Conservation (phyloP, 441 rosid genomes). For the Aleurites moluccanus region DNA sequence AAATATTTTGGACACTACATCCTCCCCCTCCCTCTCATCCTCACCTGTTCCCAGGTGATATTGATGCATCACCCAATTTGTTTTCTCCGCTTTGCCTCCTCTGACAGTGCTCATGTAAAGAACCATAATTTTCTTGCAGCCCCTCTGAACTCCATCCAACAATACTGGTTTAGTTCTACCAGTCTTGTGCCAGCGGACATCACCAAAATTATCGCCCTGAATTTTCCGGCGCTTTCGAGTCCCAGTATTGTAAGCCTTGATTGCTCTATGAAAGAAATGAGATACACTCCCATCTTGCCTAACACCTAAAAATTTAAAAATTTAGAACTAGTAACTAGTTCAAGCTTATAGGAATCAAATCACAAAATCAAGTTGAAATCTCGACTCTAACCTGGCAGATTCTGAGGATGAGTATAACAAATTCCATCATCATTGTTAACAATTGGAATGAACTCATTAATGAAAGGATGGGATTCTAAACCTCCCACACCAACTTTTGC, state of each 20-base stretch:
- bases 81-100: slow-evolving; percentile 79
- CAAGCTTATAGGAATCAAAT: slow-evolving; percentile 4
- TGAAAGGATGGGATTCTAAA: slow-evolving; percentile 63
- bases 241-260: slow-evolving; percentile 92
- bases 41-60: slow-evolving; percentile 87
- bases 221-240: slow-evolving; percentile 93
- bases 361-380: slow-evolving; percentile 13
- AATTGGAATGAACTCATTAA: slow-evolving; percentile 78
- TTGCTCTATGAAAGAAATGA: slow-evolving; percentile 86
- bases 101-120: slow-evolving; percentile 48
- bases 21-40: slow-evolving; percentile 81
- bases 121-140: slow-evolving; percentile 93
- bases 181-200: slow-evolving; percentile 97
- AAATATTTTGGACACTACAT: slow-evolving; percentile 78
- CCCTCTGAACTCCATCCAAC: slow-evolving; percentile 72
- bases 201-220: slow-evolving; percentile 72
- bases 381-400: slow-evolving; percentile 67
- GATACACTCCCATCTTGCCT: slow-evolving; percentile 72
- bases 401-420: slow-evolving; percentile 94
- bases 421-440: slow-evolving; percentile 84
- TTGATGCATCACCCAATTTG: slow-evolving; percentile 98
- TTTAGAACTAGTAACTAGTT: slow-evolving; percentile 4
- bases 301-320: slow-evolving; percentile 47
- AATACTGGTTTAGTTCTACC: slow-evolving; percentile 85
- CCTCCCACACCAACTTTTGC: slow-evolving; percentile 57